A percentile compares a stretch with the other conserved stretches of the same genome.
These are phyloP conservation scores for Epichloe sibirici DNA, from an alignment of 2,329 filamentous ascomycete species.

Conservation along the genomic window DNA sequence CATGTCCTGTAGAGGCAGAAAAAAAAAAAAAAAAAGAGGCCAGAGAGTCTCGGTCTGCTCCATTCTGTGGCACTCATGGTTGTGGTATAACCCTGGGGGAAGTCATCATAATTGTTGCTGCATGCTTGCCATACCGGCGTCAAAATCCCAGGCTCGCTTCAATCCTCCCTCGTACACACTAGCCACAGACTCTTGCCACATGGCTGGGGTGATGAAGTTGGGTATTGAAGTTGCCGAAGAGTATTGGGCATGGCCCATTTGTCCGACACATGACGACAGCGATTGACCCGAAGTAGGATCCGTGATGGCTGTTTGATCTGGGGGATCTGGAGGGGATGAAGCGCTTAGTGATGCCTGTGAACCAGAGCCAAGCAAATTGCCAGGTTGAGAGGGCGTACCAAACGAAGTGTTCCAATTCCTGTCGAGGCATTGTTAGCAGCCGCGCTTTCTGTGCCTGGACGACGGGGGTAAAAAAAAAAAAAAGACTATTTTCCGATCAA, in stretches of 20 bases:
- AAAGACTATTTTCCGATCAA: not conserved
- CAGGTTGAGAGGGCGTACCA: slow-evolving; percentile 46
- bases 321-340: slow-evolving; percentile 37
- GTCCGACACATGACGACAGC: slow-evolving; percentile 32
- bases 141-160: slow-evolving; percentile 50
- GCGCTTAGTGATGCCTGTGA: slow-evolving; percentile 26
- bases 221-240: slow-evolving; percentile 38
- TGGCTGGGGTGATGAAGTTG: slow-evolving; percentile 54
- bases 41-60: not conserved
- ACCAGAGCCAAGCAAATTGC: slow-evolving; percentile 17
- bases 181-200: slow-evolving; percentile 63
- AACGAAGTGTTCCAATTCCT: slow-evolving; percentile 96
- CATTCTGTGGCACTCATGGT: not conserved
- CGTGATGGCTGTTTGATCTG: slow-evolving; percentile 41
- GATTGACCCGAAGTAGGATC: slow-evolving; percentile 35
- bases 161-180: slow-evolving; percentile 55
- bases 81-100: not conserved
- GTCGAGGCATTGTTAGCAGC: not conserved
- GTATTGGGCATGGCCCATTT: slow-evolving; percentile 39
- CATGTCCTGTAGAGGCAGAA: not conserved
- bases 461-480: too few relatives aligned
- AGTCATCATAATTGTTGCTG: slow-evolving; percentile 14
- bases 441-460: not conserved
- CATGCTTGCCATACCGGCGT: slow-evolving; percentile 21
- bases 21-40: not conserved